A percentile compares a stretch with the other conserved stretches of the same genome.
phyloP scores from a whole-genome alignment of 1,284 basidiomycete genomes.

The Pseudozyma thailandica region DNA sequence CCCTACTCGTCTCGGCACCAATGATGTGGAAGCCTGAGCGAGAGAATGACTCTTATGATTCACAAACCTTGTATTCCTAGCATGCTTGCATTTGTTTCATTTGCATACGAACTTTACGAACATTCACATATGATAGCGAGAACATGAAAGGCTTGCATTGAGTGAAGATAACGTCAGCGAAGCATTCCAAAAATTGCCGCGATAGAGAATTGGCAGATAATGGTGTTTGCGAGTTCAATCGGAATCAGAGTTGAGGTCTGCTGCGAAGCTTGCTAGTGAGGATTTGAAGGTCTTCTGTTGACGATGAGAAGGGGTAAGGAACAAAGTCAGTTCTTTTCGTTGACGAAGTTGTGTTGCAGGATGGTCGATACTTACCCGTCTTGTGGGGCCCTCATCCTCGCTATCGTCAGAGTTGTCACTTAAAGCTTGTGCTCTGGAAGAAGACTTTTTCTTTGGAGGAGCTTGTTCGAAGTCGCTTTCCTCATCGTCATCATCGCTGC shows the following conservation, averaged over 20 bases:
- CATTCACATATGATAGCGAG: too few species aligned
- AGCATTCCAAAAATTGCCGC: too few species aligned
- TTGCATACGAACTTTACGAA: too few species aligned
- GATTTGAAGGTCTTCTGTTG: constrained; percentile 39
- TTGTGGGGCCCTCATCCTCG: constrained; percentile 31
- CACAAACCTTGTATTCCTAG: constrained; percentile 16
- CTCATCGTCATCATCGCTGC: constrained; percentile 9
- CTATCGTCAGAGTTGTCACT: constrained; percentile 17
- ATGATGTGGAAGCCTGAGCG: constrained; percentile 33
- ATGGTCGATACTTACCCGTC: constrained; percentile 14
- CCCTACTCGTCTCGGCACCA: constrained; percentile 28
- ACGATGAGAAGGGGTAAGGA: not conserved
- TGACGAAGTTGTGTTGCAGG: too few species aligned
- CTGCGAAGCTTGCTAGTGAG: constrained; percentile 45
- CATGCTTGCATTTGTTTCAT: too few species aligned
- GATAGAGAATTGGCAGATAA: too few species aligned
- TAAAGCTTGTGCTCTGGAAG: not conserved
- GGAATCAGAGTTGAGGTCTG: constrained; percentile 47
- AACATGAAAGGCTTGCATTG: too few species aligned
- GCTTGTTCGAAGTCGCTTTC: constrained; percentile 27
- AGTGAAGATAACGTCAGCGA: too few species aligned
- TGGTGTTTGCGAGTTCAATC: constrained; percentile 27
- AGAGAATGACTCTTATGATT: not conserved
- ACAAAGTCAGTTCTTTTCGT: too few species aligned
- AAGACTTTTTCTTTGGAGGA: not conserved